These are phyloP conservation scores for Talaromyces trachyspermus DNA, from an alignment of 495 filamentous ascomycete genomes.

Conservation along the genomic window DNA sequence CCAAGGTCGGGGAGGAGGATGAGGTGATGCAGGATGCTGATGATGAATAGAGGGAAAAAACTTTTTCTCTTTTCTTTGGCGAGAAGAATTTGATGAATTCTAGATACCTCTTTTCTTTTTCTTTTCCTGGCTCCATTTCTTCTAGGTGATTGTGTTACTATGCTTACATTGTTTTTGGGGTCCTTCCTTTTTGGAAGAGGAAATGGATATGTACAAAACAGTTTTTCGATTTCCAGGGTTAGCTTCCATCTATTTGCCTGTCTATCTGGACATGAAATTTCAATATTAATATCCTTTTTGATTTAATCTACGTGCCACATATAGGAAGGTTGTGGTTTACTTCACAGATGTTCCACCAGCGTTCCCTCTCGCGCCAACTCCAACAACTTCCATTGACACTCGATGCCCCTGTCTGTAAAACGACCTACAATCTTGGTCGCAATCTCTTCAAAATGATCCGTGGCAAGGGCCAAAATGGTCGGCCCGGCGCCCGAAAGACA, in stretches of 20 bases:
- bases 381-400: constrained; percentile 78
- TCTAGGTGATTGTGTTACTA: not conserved
- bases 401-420: constrained; percentile 62
- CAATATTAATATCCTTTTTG: too few species aligned
- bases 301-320: too few species aligned
- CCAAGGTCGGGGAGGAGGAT: constrained; percentile 14
- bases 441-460: constrained; percentile 76
- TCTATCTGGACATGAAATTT: too few species aligned
- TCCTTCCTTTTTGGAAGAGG: not conserved
- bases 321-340: too few species aligned
- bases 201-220: constrained; percentile 3
- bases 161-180: not conserved
- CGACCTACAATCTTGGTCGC: constrained; percentile 63
- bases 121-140: not conserved
- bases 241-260: too few species aligned
- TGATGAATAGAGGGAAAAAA: constrained; percentile 7
- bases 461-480: constrained; percentile 88
- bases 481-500: constrained; percentile 91
- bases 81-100: too few species aligned
- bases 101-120: not conserved
- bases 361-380: constrained; percentile 82
- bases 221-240: not conserved
- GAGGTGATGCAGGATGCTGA: constrained; percentile 18
- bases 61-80: not conserved
- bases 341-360: constrained; percentile 44